phyloP scores from a whole-genome alignment of 2,329 filamentous ascomycete species.

The Simplicillium sp. region DNA sequence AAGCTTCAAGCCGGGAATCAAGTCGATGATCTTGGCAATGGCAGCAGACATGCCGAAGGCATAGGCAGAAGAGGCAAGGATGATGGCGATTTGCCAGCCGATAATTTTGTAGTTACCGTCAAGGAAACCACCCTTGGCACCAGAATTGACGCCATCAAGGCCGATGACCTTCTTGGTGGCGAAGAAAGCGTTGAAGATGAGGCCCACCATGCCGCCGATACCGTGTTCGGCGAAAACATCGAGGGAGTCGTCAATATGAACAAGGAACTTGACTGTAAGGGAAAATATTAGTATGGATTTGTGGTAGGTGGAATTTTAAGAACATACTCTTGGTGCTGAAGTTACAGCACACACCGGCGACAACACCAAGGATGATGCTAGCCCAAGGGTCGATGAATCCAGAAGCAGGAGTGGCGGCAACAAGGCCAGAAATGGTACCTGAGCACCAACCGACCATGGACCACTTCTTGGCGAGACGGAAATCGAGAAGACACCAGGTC shows the following conservation, averaged over 20 bases:
- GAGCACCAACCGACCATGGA: conserved; percentile 70
- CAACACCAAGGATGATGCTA: conserved; percentile 55
- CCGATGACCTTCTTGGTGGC: conserved; percentile 61
- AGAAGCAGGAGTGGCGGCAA: conserved; percentile 60
- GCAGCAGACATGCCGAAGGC: conserved; percentile 64
- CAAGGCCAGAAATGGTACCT: conserved; percentile 60
- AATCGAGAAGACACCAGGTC: conserved; percentile 94
- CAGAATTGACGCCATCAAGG: conserved; percentile 68
- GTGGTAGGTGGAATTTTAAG: neutral
- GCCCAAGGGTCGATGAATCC: conserved; percentile 61
- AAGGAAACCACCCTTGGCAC: conserved; percentile 58
- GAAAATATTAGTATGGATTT: conserved; percentile 4
- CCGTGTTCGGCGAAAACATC: conserved; percentile 66
- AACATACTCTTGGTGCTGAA: conserved; percentile 51
- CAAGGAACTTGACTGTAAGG: conserved; percentile 44
- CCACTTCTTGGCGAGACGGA: conserved; percentile 89
- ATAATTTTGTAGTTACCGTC: conserved; percentile 66
- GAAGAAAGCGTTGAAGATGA: conserved; percentile 67
- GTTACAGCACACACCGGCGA: conserved; percentile 57
- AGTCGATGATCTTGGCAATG: conserved; percentile 66
- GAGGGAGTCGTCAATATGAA: conserved; percentile 61
- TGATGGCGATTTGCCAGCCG: conserved; percentile 73
- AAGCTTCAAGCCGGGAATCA: conserved; percentile 68
- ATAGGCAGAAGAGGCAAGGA: conserved; percentile 57
- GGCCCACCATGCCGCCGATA: conserved; percentile 58